Conservation (phyloP, 352 stramenopile genomes). For the Elongisporangium undulatum region DNA sequence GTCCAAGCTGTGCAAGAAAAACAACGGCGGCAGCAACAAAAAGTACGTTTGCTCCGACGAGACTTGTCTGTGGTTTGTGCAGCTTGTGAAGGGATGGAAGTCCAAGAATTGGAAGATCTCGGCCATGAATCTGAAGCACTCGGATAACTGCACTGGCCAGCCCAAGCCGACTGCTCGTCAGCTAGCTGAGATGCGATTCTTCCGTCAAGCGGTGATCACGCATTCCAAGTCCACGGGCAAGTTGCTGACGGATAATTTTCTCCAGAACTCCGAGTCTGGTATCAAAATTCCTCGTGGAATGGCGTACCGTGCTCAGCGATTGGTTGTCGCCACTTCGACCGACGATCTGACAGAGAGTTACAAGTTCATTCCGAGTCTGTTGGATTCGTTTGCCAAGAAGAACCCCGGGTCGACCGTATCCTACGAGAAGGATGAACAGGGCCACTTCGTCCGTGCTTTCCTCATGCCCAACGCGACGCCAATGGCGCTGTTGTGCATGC, state of each 20-base stretch:
- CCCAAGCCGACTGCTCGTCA: slow-evolving; percentile 70
- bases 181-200: slow-evolving; percentile 75
- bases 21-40: slow-evolving; percentile 81
- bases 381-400: slow-evolving; percentile 67
- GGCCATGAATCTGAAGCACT: slow-evolving; percentile 82
- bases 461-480: slow-evolving; percentile 59
- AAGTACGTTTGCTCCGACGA: slow-evolving; percentile 83
- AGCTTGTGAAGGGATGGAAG: slow-evolving; percentile 76
- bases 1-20: slow-evolving; percentile 75
- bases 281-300: slow-evolving; percentile 70
- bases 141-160: slow-evolving; percentile 50
- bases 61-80: slow-evolving; percentile 71
- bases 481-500: slow-evolving; percentile 40
- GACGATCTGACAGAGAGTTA: slow-evolving; percentile 80
- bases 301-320: slow-evolving; percentile 57
- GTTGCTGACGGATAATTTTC: slow-evolving; percentile 74
- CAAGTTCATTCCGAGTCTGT: slow-evolving; percentile 73
- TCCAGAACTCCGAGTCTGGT: slow-evolving; percentile 55
- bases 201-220: slow-evolving; percentile 67
- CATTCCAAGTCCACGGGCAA: slow-evolving; percentile 77
- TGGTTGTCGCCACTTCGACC: slow-evolving; percentile 64
- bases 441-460: slow-evolving; percentile 69
- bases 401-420: slow-evolving; percentile 58
- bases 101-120: slow-evolving; percentile 90
- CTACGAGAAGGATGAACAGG: slow-evolving; percentile 56